Base-by-base conservation (phyloP, 1,284 basidiomycete genomes). In the Malassezia globosa region DNA sequence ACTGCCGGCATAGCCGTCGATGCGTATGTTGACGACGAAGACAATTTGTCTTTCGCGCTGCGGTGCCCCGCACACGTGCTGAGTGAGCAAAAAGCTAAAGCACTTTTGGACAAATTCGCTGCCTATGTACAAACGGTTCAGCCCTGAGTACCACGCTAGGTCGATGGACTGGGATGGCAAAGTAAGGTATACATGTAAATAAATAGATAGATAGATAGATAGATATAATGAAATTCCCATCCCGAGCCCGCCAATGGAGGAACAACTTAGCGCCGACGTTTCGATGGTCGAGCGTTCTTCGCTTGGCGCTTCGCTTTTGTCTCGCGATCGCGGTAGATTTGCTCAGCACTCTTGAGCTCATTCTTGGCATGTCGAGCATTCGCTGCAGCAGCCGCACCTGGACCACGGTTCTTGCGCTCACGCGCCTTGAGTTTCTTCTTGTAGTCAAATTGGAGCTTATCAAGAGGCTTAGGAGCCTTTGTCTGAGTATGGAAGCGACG, bases 401-500 rank as follows among this genome's bases (percentile, higher is more conserved):
- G 22, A 1, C 40, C 36, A 4, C 43, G 56, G 22, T 51, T 38
- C 44, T 61, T 51, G 3, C 50, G 48, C 50, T 66, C 51, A 34
- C 56, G 41, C 18, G 50, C 51, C 38, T 64, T 63, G 10, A 60
- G 51, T 44, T 62, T 58, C 35, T 41, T 43, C 22, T 54, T 19
- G 42, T 55, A 55, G 37, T 48, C 48, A 31, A 51, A 55, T 19
- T 44, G 39, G 14, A 39, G 38, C 36, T 48, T 53, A 31, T 58
- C 56, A 11, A 58, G 40, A 1, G 47, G 35, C 49, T 69, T 69
- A 2, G 63, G 41, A 10, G 51, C 56, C n/a, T 54, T 58, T 27
- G 56, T 35, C 37, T 56, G 59, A 25, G 51, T 66, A 39, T 68
- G 64, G 21, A 58, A 48, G 70, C 87, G 84, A 63, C 78, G 80